Percentiles rank a stretch among this genome's conserved stretches.
These are phyloP conservation scores for Trebouxia sp. DNA, from an alignment of 139 green algal species.

Conservation along the genomic window DNA sequence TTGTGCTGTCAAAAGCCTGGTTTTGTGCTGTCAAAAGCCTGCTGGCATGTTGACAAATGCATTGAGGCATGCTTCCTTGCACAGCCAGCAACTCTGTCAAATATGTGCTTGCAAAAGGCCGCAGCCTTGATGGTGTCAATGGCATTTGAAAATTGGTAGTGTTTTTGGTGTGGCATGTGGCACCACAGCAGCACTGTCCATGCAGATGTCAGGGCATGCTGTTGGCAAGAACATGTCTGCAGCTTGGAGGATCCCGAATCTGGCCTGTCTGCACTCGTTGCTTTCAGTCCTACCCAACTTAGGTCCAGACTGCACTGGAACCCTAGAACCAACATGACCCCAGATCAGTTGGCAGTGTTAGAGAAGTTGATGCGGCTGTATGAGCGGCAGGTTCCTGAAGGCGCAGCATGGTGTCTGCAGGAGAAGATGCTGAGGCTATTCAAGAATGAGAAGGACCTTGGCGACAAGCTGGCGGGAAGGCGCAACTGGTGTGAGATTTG, in stretches of 20 bases:
- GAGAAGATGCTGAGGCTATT: constrained; percentile 21
- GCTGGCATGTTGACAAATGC: background rate
- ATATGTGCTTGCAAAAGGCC: background rate
- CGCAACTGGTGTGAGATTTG: constrained; percentile 25
- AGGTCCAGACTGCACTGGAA: background rate
- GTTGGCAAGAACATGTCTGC: too few relatives aligned
- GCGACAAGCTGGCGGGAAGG: background rate
- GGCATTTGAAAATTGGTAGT: too few relatives aligned
- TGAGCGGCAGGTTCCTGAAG: background rate
- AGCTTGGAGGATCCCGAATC: too few relatives aligned
- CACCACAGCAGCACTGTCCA: too few relatives aligned
- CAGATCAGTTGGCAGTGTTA: background rate
- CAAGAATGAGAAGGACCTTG: background rate
- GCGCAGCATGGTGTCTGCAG: background rate
- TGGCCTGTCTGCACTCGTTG: background rate
- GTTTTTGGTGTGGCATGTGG: too few relatives aligned
- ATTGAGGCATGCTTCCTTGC: background rate
- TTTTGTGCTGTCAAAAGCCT: background rate
- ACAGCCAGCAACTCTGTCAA: background rate
- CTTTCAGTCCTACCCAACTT: background rate
- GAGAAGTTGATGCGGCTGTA: background rate
- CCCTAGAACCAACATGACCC: background rate
- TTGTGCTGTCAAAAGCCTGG: background rate
- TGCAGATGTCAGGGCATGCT: too few relatives aligned
- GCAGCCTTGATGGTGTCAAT: too few relatives aligned